Evolutionary conservation across 225 moss, liverwort and hornwort genomes (phyloP).

Genomic region (Asterella californica): DNA sequence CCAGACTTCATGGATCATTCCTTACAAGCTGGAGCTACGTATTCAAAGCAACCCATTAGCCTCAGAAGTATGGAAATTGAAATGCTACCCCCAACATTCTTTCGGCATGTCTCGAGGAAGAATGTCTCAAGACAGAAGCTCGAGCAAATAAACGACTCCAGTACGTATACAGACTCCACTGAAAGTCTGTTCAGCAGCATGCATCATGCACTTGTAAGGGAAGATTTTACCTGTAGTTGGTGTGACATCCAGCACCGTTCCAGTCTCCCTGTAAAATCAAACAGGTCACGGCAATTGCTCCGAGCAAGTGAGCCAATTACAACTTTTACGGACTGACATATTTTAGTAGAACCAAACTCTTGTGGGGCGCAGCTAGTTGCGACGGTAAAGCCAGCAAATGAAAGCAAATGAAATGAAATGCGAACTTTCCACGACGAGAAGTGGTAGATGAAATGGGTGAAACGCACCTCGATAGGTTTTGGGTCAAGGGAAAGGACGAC

Average conservation of each 20-base stretch:
- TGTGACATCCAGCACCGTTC: constrained; percentile 63
- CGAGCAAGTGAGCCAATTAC: neutral
- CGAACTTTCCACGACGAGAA: neutral
- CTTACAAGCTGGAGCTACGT: neutral
- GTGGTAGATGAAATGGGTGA: neutral
- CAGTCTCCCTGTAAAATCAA: constrained; percentile 42
- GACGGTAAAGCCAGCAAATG: neutral
- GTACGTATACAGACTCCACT: too few species aligned
- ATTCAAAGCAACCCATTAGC: neutral
- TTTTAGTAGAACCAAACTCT: too few species aligned
- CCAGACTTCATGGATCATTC: neutral
- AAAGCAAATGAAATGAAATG: neutral
- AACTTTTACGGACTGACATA: too few species aligned
- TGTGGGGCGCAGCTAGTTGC: too few species aligned
- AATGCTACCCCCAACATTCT: neutral
- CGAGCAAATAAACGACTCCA: too few species aligned
- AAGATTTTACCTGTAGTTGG: constrained; percentile 39
- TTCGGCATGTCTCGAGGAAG: neutral
- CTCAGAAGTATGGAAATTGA: too few species aligned
- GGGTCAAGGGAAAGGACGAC: constrained; percentile 55
- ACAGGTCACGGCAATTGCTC: neutral
- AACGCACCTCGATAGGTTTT: constrained; percentile 49
- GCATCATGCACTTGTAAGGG: neutral
- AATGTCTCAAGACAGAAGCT: neutral
- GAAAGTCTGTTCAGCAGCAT: neutral